phyloP scores from a whole-genome alignment of 805 yeast species.

The Metschnikowia similis region DNA sequence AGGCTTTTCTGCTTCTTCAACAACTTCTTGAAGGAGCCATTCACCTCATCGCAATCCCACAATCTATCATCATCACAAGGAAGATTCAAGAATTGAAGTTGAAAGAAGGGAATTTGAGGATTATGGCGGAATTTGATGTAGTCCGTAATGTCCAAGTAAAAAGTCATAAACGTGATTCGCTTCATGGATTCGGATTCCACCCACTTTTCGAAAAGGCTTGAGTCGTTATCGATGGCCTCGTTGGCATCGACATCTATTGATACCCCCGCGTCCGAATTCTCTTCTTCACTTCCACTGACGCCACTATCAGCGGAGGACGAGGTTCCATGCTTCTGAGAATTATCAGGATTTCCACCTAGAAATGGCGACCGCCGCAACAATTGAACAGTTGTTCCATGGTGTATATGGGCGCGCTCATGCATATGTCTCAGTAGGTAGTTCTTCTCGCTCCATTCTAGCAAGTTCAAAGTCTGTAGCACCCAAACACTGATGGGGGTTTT shows the following conservation, averaged over 20 bases:
- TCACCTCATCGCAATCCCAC: conserved; percentile 38
- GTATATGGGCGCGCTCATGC: conserved; percentile 81
- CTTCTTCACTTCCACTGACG: conserved; percentile 35
- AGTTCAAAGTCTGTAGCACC: conserved; percentile 67
- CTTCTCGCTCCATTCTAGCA: conserved; percentile 79
- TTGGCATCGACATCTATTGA: conserved; percentile 7
- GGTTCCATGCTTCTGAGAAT: conserved; percentile 20
- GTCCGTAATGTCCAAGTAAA: conserved; percentile 75
- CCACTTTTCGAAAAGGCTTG: conserved; percentile 57
- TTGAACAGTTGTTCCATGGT: conserved; percentile 84
- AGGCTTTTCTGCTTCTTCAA: conserved; percentile 33
- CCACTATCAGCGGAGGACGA: conserved; percentile 20
- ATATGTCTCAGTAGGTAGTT: conserved; percentile 60
- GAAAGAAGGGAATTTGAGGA: conserved; percentile 37
- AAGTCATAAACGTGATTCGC: conserved; percentile 75
- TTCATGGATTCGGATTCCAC: conserved; percentile 76
- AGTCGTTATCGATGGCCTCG: conserved; percentile 21
- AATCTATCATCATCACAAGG: conserved; percentile 39
- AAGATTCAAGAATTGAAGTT: conserved; percentile 35
- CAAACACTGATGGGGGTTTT: conserved; percentile 73
- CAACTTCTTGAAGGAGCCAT: conserved; percentile 35
- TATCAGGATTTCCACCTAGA: conserved; percentile 63
- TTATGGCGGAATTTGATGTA: conserved; percentile 77
- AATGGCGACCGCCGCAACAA: conserved; percentile 71
- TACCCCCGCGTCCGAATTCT: conserved; percentile 9